Conservation (phyloP, 2,329 filamentous ascomycete genomes). For the Trichoderma sp. region DNA sequence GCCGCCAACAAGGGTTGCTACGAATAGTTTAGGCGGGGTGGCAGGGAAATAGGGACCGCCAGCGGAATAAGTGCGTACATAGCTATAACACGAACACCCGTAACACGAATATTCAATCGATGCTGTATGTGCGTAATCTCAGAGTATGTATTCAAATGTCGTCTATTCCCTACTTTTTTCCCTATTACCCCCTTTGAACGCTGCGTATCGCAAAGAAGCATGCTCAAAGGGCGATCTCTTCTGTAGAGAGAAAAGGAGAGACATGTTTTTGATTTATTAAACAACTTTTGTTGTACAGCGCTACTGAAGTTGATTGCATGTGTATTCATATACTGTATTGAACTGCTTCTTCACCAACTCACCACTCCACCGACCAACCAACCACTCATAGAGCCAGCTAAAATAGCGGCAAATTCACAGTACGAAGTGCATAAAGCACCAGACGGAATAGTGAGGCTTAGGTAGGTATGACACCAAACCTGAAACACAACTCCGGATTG, state of each 20-base stretch:
- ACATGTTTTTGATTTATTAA: neutral
- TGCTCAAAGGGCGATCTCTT: too few relatives aligned
- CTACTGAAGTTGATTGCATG: neutral
- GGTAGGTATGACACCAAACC: neutral
- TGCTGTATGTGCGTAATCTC: neutral
- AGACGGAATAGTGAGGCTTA: neutral
- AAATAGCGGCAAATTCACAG: neutral
- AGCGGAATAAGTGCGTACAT: neutral
- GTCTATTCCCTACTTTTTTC: neutral
- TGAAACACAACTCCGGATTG: neutral
- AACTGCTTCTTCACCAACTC: neutral
- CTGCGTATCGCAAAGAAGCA: too few relatives aligned
- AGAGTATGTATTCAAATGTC: neutral
- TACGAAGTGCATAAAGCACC: neutral
- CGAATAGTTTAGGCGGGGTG: neutral
- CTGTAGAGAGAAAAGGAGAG: too few relatives aligned
- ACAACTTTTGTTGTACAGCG: neutral
- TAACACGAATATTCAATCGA: neutral
- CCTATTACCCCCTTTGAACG: neutral
- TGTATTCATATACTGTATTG: neutral
- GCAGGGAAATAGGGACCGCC: neutral
- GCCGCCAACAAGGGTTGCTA: neutral
- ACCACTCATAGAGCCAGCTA: neutral
- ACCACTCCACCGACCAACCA: too few relatives aligned
- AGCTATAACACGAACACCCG: too few relatives aligned